Evolutionary conservation across 192 early-diverging fungal genomes (phyloP).

Genomic region (Podila minutissima): DNA sequence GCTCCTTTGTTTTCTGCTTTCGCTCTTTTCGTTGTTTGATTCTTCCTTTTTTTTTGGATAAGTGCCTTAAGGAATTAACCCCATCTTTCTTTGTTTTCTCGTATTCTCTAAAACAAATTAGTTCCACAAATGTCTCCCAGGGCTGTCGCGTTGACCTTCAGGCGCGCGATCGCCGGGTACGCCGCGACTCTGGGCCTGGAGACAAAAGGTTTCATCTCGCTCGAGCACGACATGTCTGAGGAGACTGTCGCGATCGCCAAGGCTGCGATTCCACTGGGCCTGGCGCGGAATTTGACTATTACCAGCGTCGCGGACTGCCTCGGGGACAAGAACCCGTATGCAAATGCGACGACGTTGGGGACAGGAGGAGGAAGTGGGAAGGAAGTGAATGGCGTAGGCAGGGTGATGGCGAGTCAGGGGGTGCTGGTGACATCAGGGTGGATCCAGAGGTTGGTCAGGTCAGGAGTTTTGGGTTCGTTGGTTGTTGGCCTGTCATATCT

Average conservation of each 20-base stretch:
- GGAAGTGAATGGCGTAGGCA: too few relatives aligned
- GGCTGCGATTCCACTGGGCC: background rate
- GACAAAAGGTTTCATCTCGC: conserved; percentile 10
- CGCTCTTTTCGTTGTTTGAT: too few relatives aligned
- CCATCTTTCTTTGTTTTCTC: background rate
- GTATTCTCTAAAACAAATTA: background rate
- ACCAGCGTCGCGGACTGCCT: conserved; percentile 10
- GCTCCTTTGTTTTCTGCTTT: too few relatives aligned
- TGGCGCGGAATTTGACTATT: conserved; percentile 1
- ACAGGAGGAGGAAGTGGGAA: too few relatives aligned
- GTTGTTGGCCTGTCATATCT: background rate
- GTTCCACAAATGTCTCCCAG: background rate
- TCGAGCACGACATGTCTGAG: conserved; percentile 15
- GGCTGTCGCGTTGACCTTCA: background rate
- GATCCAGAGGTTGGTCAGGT: background rate
- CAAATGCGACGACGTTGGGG: too few relatives aligned
- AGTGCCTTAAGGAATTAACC: too few relatives aligned
- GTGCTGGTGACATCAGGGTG: background rate
- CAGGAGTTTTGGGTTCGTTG: background rate
- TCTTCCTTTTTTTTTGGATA: background rate
- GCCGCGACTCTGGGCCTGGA: background rate
- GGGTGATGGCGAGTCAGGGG: background rate
- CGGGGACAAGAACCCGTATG: background rate
- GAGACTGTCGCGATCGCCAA: conserved; percentile 6
- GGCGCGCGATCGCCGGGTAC: background rate